Conservation (phyloP, 176 grass and related monocot genomes). For the Musa acuminata region DNA sequence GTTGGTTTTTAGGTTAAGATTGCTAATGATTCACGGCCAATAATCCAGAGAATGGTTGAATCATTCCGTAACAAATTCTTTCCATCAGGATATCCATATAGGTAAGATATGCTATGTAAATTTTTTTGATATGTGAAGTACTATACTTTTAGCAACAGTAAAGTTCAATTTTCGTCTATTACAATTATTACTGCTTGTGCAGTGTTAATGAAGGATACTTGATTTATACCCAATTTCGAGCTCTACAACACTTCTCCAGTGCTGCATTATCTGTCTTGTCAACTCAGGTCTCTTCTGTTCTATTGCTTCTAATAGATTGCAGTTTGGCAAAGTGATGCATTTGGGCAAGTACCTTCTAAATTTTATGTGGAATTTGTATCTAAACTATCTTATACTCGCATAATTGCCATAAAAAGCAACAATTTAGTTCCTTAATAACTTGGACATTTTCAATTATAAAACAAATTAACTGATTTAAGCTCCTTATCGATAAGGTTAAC, state of each 20-base stretch:
- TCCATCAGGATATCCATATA: constrained; percentile 90
- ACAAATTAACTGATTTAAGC: too few relatives aligned
- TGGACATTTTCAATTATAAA: too few relatives aligned
- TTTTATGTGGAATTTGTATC: too few relatives aligned
- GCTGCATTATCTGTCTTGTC: constrained; percentile 84
- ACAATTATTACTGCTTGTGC: constrained; percentile 11
- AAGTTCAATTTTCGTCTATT: not conserved
- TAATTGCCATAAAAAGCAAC: too few relatives aligned
- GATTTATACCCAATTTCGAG: constrained; percentile 75
- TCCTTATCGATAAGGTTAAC: too few relatives aligned
- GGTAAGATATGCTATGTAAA: constrained; percentile 28
- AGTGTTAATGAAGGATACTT: constrained; percentile 94
- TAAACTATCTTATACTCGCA: too few relatives aligned
- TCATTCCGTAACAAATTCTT: constrained; percentile 94
- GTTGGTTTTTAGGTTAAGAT: constrained; percentile 49
- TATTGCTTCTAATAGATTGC: not conserved
- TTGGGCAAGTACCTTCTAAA: too few relatives aligned
- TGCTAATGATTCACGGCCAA: constrained; percentile 57
- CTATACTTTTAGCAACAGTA: constrained; percentile 2
- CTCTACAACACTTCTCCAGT: constrained; percentile 90
- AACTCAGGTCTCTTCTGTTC: constrained; percentile 50
- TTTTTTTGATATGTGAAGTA: not conserved
- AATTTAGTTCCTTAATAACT: too few relatives aligned
- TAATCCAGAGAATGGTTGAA: constrained; percentile 65
- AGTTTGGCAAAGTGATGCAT: not conserved